These are phyloP conservation scores for Ogataea methylovora DNA, from an alignment of 805 yeast genomes.

Conservation along the genomic window DNA sequence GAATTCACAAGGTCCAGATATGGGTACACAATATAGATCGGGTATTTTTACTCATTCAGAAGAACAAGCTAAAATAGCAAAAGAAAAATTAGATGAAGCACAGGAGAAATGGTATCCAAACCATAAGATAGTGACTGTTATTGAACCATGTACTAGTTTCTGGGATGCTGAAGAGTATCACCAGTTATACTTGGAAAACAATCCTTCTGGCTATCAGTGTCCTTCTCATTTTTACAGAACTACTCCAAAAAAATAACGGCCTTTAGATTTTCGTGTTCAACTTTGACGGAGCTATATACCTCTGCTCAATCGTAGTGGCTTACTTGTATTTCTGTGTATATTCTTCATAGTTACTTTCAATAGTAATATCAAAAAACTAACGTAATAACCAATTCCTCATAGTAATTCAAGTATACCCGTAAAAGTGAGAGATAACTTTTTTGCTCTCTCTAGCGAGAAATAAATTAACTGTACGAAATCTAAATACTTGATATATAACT, in stretches of 20 bases:
- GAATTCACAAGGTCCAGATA: constrained; percentile 81
- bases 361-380: too few relatives aligned
- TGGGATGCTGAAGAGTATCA: constrained; percentile 97
- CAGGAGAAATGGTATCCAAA: constrained; percentile 75
- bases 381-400: too few relatives aligned
- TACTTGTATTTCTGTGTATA: too few relatives aligned
- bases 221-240: constrained; percentile 81
- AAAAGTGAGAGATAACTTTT: too few relatives aligned
- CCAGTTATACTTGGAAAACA: constrained; percentile 69
- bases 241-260: constrained; percentile 37
- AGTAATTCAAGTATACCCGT: too few relatives aligned
- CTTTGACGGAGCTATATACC: too few relatives aligned
- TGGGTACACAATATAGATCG: constrained; percentile 85
- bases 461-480: too few relatives aligned
- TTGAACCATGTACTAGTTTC: constrained; percentile 62
- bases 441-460: too few relatives aligned
- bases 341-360: too few relatives aligned
- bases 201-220: constrained; percentile 85
- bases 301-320: too few relatives aligned
- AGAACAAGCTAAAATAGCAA: constrained; percentile 37
- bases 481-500: too few relatives aligned
- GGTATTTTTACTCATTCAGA: constrained; percentile 60
- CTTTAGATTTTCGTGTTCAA: too few relatives aligned
- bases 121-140: constrained; percentile 57
- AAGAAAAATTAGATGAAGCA: constrained; percentile 38